Evolutionary conservation across 1,284 basidiomycete genomes (phyloP).

Genomic region (Sphagnurus paluster): DNA sequence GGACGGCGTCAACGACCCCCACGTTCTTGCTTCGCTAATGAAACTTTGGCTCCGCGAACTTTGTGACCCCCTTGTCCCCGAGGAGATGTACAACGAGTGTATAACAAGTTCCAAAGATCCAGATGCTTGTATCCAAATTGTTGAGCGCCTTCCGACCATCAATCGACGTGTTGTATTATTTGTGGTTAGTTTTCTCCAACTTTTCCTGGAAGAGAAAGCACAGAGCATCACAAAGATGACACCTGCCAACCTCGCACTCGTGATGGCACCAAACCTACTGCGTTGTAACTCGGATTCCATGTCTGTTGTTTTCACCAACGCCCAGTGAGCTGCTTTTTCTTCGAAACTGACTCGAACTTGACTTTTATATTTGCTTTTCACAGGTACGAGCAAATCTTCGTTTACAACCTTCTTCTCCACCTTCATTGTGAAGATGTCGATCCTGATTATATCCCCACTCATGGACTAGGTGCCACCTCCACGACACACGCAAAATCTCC

Average conservation of each 20-base stretch:
- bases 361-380: too few relatives aligned
- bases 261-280: slow-evolving; percentile 88
- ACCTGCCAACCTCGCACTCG: slow-evolving; percentile 71
- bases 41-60: slow-evolving; percentile 93
- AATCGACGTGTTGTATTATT: slow-evolving; percentile 85
- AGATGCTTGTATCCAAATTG: slow-evolving; percentile 69
- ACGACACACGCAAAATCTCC: slow-evolving; percentile 39
- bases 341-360: too few relatives aligned
- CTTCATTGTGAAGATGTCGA: slow-evolving; percentile 76
- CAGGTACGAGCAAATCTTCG: slow-evolving; percentile 86
- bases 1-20: slow-evolving; percentile 84
- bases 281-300: slow-evolving; percentile 82
- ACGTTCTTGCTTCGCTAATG: slow-evolving; percentile 83
- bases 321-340: slow-evolving; percentile 58
- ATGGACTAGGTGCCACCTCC: slow-evolving; percentile 66
- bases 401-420: slow-evolving; percentile 79
- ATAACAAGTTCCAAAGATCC: slow-evolving; percentile 69
- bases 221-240: slow-evolving; percentile 85
- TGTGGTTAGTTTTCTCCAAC: slow-evolving; percentile 85
- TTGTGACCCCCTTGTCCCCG: slow-evolving; percentile 83
- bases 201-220: slow-evolving; percentile 79
- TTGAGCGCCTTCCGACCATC: slow-evolving; percentile 77
- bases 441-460: slow-evolving; percentile 70
- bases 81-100: slow-evolving; percentile 86
- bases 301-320: slow-evolving; percentile 85